Conservation (phyloP, 2,329 filamentous ascomycete species). For the Penicillium sp. region DNA sequence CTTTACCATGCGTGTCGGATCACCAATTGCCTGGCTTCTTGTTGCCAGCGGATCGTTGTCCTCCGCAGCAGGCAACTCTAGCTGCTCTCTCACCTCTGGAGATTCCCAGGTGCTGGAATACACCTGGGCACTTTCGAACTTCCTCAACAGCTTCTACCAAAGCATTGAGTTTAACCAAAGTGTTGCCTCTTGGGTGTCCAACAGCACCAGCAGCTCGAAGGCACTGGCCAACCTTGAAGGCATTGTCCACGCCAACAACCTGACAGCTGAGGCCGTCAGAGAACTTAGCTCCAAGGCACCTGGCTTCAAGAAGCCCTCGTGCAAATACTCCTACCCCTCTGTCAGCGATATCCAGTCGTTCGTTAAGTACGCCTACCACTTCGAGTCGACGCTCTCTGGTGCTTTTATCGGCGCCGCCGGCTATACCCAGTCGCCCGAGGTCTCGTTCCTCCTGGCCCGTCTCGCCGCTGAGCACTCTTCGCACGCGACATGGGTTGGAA, state of each 20-base stretch:
- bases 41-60: slow-evolving; percentile 21
- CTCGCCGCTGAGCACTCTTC: slow-evolving; percentile 32
- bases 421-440: slow-evolving; percentile 34
- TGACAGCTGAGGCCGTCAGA: slow-evolving; percentile 30
- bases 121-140: slow-evolving; percentile 27
- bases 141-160: slow-evolving; percentile 30
- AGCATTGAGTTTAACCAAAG: slow-evolving; percentile 27
- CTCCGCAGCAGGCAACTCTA: slow-evolving; percentile 10
- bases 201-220: slow-evolving; percentile 21
- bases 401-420: slow-evolving; percentile 33
- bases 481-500: slow-evolving; percentile 27
- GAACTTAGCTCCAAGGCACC: slow-evolving; percentile 19
- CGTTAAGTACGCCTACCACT: slow-evolving; percentile 22
- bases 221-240: slow-evolving; percentile 29
- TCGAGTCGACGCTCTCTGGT: slow-evolving; percentile 23
- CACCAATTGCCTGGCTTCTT: slow-evolving; percentile 16
- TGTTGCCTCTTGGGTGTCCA: slow-evolving; percentile 24
- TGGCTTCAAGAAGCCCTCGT: slow-evolving; percentile 24
- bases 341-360: slow-evolving; percentile 20
- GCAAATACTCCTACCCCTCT: slow-evolving; percentile 28
- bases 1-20: background rate
- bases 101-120: slow-evolving; percentile 29
- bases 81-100: slow-evolving; percentile 24
- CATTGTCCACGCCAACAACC: slow-evolving; percentile 28
- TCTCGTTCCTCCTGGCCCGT: slow-evolving; percentile 34